Evolutionary conservation across 106 monocot species (phyloP), one percentile per base, ranked within the genome.

Genomic region (Alisma plantagoaquatica): DNA sequence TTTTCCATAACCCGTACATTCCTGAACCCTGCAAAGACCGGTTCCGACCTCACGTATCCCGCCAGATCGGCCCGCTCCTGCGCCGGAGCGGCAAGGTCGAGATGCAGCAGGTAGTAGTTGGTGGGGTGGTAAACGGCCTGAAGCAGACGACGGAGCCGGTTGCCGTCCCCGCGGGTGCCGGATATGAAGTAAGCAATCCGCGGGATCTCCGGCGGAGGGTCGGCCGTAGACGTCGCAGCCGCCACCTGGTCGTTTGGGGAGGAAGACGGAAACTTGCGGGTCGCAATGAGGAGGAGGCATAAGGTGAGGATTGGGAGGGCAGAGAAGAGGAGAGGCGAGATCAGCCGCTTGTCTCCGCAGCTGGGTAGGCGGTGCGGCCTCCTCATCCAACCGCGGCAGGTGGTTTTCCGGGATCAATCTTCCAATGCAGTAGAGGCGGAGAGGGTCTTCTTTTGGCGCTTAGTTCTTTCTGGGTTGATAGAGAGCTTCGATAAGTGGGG

Each of bases 151-250:
- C 54, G 61, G 35, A 87, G 57, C 14, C 79, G 76, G 15, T 22
- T 33, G 22, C 71, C 76, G 33, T 93, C 92, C 27, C 77, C 79
- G 12, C 24, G 27, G 25, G 71, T 38, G 52, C 80, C 82, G 35
- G 83, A 72, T 61, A 93, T 74, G 26, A 87, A 44, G 70, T 83
- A 93, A n/a, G n/a, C n/a, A n/a, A n/a, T n/a, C n/a, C n/a, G n/a
- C n/a, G n/a, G n/a, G n/a, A n/a, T n/a, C n/a, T n/a, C n/a, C n/a
- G n/a, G n/a, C n/a, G n/a, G n/a, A n/a, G n/a, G n/a, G n/a, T n/a
- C n/a, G n/a, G n/a, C n/a, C n/a, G n/a, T n/a, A n/a, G n/a, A n/a
- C n/a, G n/a, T n/a, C n/a, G n/a, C n/a, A n/a, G n/a, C n/a, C n/a
- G n/a, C n/a, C n/a, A n/a, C n/a, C n/a, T n/a, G n/a, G n/a, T n/a